These are phyloP conservation scores for Saururus chinensis DNA, from an alignment of 164 flowering plant genomes.

Conservation along the genomic window DNA sequence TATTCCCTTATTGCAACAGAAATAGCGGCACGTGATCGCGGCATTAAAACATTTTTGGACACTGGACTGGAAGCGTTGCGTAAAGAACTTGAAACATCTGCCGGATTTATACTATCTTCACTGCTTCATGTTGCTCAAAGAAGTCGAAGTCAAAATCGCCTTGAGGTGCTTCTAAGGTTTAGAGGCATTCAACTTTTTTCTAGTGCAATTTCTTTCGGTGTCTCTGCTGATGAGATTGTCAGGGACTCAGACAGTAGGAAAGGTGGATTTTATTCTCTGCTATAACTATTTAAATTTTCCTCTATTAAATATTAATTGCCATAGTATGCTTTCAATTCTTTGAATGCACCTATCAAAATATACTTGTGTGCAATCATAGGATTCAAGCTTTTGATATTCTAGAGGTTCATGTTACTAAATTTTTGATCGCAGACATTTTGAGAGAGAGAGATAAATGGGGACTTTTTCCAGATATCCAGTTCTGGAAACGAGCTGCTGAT, in stretches of 20 bases:
- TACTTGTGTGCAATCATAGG: too few species aligned
- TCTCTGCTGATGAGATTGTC: slow-evolving; percentile 22
- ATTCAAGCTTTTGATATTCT: not conserved
- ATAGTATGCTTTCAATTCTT: too few species aligned
- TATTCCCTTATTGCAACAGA: slow-evolving; percentile 80
- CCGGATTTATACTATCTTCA: slow-evolving; percentile 48
- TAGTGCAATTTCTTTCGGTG: slow-evolving; percentile 48
- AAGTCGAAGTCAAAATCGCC: slow-evolving; percentile 31
- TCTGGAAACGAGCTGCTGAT: slow-evolving; percentile 70
- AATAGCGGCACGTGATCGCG: slow-evolving; percentile 62
- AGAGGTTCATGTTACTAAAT: not conserved
- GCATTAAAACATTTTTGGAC: slow-evolving; percentile 25
- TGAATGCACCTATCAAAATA: too few species aligned
- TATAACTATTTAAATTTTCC: not conserved
- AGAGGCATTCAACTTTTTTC: slow-evolving; percentile 62
- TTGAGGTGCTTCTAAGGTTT: slow-evolving; percentile 57
- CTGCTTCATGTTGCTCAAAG: slow-evolving; percentile 49
- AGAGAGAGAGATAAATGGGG: slow-evolving; percentile 32
- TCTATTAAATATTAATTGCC: not conserved
- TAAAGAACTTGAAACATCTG: slow-evolving; percentile 55
- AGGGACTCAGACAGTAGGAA: slow-evolving; percentile 13
- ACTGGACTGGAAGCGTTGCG: slow-evolving; percentile 39
- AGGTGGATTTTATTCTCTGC: slow-evolving; percentile 25
- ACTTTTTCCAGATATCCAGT: slow-evolving; percentile 43
- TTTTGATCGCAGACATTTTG: slow-evolving; percentile 20